Conservation (phyloP, 2,329 filamentous ascomycete genomes). For the Cladobotryum mycophilum region DNA sequence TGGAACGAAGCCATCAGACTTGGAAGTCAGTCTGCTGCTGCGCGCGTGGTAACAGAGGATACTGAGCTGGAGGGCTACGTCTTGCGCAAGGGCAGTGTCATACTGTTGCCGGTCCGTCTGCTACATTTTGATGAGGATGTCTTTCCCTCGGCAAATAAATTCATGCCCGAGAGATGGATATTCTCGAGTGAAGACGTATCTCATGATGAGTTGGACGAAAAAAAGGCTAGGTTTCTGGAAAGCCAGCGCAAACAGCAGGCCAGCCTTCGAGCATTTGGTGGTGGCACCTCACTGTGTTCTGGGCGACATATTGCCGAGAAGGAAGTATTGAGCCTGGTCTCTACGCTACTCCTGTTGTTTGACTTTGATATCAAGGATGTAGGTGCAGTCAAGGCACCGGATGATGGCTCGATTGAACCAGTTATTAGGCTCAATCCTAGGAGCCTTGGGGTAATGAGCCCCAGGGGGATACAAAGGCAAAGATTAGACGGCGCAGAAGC, state of each 20-base stretch:
- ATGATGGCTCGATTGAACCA: neutral
- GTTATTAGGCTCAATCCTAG: conserved; percentile 1
- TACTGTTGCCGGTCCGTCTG: conserved; percentile 1
- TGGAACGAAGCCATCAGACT: conserved; percentile 6
- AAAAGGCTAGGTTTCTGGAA: no score
- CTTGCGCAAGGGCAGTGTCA: conserved; percentile 2
- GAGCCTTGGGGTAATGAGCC: conserved; percentile 5
- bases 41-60: conserved; percentile 3
- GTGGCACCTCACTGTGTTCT: conserved; percentile 4
- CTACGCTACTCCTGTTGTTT: conserved; percentile 1
- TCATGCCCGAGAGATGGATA: conserved; percentile 4
- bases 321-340: conserved; percentile 2
- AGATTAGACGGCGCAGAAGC: no score
- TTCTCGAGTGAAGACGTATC: neutral
- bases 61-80: conserved; percentile 5
- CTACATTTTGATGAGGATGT: conserved; percentile 1
- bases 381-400: neutral
- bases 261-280: conserved; percentile 4
- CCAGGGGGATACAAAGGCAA: neutral
- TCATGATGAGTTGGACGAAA: neutral
- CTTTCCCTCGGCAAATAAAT: neutral
- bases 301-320: conserved; percentile 4
- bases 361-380: conserved; percentile 2
- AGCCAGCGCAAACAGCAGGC: neutral
- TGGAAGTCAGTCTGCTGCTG: conserved; percentile 1